phyloP scores from a whole-genome alignment of 2,329 filamentous ascomycete genomes.

The Colletotrichum lentis region DNA sequence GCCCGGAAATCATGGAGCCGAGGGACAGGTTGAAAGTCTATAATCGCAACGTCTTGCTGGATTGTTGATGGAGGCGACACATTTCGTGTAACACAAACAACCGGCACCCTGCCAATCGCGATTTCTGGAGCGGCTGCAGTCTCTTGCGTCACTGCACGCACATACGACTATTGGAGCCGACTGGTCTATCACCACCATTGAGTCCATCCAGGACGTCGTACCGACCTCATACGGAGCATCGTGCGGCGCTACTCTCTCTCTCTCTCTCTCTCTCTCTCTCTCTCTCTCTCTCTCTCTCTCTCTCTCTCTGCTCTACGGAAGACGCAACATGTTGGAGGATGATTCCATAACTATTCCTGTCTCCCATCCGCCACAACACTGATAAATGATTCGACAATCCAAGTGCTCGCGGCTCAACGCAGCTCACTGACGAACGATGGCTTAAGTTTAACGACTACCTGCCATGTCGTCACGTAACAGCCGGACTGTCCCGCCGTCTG shows the following conservation, averaged over 20 bases:
- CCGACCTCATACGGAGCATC: not conserved
- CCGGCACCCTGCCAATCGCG: not conserved
- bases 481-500: not conserved
- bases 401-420: not conserved
- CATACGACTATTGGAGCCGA: no score
- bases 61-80: not conserved
- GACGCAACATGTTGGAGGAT: not conserved
- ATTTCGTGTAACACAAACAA: not conserved
- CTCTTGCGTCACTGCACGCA: not conserved
- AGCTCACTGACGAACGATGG: not conserved
- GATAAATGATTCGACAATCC: not conserved
- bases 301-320: not conserved
- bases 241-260: no score
- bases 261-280: no score
- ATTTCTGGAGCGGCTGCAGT: not conserved
- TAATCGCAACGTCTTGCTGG: not conserved
- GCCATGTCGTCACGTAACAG: not conserved
- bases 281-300: not conserved
- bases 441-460: not conserved
- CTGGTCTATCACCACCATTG: no score
- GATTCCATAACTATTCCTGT: not conserved
- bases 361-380: not conserved
- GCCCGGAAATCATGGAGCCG: not conserved
- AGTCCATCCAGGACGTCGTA: no score
- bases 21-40: not conserved